Evolutionary conservation across 768 basidiomycete genomes (phyloP), one percentile per base, ranked within the genome.

Genomic region (Lentinula sp.): DNA sequence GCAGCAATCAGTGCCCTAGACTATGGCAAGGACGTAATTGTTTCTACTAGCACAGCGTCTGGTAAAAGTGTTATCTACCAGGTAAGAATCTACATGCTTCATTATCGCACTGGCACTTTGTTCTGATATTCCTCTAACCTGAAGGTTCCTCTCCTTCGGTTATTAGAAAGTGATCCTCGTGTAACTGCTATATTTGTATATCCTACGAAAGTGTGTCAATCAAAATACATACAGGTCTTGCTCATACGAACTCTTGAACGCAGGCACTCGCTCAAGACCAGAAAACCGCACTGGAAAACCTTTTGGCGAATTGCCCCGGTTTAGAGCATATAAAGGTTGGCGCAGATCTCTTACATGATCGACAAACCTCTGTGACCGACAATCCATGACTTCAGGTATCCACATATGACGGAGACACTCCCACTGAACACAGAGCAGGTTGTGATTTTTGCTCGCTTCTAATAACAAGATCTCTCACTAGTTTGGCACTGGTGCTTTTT

Each of bases 211-310:
- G 91, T 83, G 54, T 42, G 68, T 58, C 28, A 28, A 28, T 28
- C 3, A 32, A 20, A 41, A 56, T 13, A n/a, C 23, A 8, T 16
- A 23, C 20, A 9, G 46, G 43, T 50, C 45, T 13, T 13, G n/a
- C 2, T 18, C 59, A 43, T 37, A 35, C 55, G n/a, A 23, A 10
- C 63, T 15, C 20, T 36, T 41, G 37, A 42, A 53, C 91, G 42
- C 53, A 93, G 89, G 93, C 93, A 15, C 76, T 96, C 43, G 93
- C 94, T 1, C 93, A 96, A 73, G 93, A 96, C 67, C 93, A 96
- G 71, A 85, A 80, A 65, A 73, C 76, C 3, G 85, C 89, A 0
- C 71, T 95, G 53, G 83, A 89, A 61, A 85, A 87, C 59, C 69
- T 96, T 13, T 66, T 95, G 0, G 78, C 66, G 59, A 74, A 77